Evolutionary conservation across 129 eudicot genomes (phyloP).

Genomic region (Smallanthus sonchifolius): DNA sequence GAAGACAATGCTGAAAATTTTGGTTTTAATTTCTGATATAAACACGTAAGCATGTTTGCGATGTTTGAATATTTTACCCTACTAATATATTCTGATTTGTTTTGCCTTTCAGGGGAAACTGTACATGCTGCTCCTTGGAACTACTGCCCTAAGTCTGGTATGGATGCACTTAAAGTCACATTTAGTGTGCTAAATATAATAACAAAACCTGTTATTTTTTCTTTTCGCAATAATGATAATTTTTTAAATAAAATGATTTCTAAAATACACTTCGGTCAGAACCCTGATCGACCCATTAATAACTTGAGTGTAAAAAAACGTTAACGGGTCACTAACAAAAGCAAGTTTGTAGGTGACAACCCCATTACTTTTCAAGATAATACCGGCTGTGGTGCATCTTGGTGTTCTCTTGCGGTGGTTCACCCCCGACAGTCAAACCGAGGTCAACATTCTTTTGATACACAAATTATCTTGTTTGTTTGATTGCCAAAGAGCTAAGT

Average conservation of each 20-base stretch:
- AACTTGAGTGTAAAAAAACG: neutral
- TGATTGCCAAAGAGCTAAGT: neutral
- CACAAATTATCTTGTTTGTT: constrained; percentile 1
- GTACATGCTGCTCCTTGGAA: constrained; percentile 92
- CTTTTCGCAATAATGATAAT: neutral
- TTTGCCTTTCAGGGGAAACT: constrained; percentile 62
- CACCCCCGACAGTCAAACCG: constrained; percentile 70
- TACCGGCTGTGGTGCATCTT: constrained; percentile 95
- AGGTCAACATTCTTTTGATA: constrained; percentile 41
- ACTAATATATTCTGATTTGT: neutral
- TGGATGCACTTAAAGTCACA: constrained; percentile 6
- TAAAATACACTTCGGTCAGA: neutral
- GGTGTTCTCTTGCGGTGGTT: constrained; percentile 96
- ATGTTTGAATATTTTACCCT: neutral
- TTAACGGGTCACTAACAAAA: neutral
- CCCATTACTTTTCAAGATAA: constrained; percentile 88
- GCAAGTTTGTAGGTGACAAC: constrained; percentile 68
- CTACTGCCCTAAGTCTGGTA: constrained; percentile 97
- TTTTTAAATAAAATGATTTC: neutral
- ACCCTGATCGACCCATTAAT: neutral
- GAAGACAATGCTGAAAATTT: neutral
- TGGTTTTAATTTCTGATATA: neutral
- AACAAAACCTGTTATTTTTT: neutral
- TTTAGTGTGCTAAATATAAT: neutral
- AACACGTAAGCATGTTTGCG: neutral